phyloP scores from a whole-genome alignment of 1,284 basidiomycete genomes.

The Ceraceosorus bombacis region DNA sequence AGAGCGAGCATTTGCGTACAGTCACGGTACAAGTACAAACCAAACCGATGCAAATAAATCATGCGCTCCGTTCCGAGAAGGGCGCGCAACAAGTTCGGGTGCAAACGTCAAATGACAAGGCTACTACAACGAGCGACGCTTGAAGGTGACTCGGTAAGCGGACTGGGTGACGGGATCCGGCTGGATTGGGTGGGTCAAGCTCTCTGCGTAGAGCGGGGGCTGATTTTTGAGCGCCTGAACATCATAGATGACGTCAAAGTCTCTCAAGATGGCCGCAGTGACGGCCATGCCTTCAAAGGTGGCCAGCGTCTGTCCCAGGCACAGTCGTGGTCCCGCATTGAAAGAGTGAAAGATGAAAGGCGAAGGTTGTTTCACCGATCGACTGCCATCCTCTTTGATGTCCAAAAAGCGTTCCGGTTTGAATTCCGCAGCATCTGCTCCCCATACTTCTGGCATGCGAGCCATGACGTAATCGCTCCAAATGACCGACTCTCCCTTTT shows the following conservation, averaged over 20 bases:
- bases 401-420: constrained; percentile 43
- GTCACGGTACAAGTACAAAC: no score
- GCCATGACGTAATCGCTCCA: constrained; percentile 38
- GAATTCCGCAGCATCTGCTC: constrained; percentile 41
- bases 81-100: no score
- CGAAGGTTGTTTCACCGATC: constrained; percentile 50
- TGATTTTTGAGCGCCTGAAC: neutral
- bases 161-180: neutral
- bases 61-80: no score
- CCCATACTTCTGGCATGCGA: constrained; percentile 39
- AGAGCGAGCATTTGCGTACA: no score
- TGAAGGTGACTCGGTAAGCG: constrained; percentile 12
- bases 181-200: constrained; percentile 6
- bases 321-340: constrained; percentile 40
- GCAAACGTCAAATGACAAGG: no score
- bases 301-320: constrained; percentile 45
- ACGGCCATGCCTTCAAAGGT: constrained; percentile 33
- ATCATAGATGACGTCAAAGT: constrained; percentile 7
- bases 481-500: constrained; percentile 22
- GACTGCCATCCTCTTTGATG: constrained; percentile 35
- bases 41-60: no score
- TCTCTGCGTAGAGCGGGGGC: constrained; percentile 10
- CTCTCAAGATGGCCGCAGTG: constrained; percentile 21
- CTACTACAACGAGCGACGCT: constrained; percentile 1
- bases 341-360: constrained; percentile 38